phyloP scores from a whole-genome alignment of 176 grass and related monocot genomes.

The Thalia dealbata region DNA sequence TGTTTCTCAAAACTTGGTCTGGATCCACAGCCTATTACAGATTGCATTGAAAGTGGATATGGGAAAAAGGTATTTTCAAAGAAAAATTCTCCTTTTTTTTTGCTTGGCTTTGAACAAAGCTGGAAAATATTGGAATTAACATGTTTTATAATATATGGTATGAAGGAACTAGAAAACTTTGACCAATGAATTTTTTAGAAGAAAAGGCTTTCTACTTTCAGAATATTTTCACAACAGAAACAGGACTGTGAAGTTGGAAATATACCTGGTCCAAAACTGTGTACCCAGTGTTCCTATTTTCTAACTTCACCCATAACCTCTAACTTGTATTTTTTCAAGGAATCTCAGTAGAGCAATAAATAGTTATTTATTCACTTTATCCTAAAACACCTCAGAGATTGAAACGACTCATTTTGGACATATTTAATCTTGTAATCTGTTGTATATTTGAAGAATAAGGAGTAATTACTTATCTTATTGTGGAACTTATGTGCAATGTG shows the following conservation, averaged over 20 bases:
- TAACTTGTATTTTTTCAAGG: not conserved
- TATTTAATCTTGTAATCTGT: not conserved
- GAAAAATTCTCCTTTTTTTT: not conserved
- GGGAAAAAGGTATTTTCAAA: conserved; percentile 46
- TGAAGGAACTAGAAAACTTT: not conserved
- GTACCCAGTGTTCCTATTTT: not conserved
- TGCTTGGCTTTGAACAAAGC: not conserved
- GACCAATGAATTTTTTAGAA: not conserved
- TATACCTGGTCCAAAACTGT: too few species aligned
- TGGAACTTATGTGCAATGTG: not conserved
- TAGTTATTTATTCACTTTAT: not conserved
- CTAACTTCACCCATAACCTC: not conserved
- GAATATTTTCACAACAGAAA: not conserved
- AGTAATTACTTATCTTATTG: not conserved
- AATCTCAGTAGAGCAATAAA: not conserved
- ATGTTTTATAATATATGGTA: not conserved
- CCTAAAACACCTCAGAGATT: not conserved
- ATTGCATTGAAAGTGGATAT: conserved; percentile 42
- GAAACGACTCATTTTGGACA: not conserved
- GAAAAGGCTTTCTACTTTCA: not conserved
- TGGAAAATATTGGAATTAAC: not conserved
- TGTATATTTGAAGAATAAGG: not conserved
- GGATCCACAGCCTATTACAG: conserved; percentile 41
- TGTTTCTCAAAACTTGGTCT: conserved; percentile 53
- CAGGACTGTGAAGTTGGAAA: not conserved